A percentile compares a stretch with the other conserved stretches of the same genome.
phyloP scores from a whole-genome alignment of 306 rosid genomes.

The Prunus mongolica region DNA sequence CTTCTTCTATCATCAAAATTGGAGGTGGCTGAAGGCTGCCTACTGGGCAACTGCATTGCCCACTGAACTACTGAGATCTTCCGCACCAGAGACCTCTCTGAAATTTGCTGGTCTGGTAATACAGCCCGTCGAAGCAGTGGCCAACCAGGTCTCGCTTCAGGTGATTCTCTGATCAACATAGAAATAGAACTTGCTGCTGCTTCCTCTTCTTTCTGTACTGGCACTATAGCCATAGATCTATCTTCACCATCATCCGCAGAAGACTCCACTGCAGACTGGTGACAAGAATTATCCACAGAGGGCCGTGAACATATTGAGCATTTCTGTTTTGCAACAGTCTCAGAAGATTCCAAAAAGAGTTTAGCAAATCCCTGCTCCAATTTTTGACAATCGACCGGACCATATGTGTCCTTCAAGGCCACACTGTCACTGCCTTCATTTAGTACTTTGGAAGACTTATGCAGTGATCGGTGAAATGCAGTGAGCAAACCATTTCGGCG shows the following conservation, averaged over 20 bases:
- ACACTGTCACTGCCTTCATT: slow-evolving; percentile 33
- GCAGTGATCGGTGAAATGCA: slow-evolving; percentile 37
- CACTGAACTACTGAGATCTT: slow-evolving; percentile 86
- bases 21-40: slow-evolving; percentile 35
- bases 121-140: slow-evolving; percentile 62
- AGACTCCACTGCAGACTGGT: slow-evolving; percentile 38
- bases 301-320: slow-evolving; percentile 57
- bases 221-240: slow-evolving; percentile 70
- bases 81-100: slow-evolving; percentile 25
- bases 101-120: slow-evolving; percentile 27
- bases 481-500: slow-evolving; percentile 42
- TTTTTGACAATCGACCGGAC: slow-evolving; percentile 15
- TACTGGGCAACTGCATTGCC: slow-evolving; percentile 85
- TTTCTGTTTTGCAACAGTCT: slow-evolving; percentile 23
- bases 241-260: slow-evolving; percentile 27
- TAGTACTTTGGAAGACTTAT: slow-evolving; percentile 41
- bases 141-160: slow-evolving; percentile 84
- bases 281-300: slow-evolving; percentile 26
- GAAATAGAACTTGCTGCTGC: slow-evolving; percentile 25
- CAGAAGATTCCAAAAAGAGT: slow-evolving; percentile 36
- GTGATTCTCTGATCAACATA: slow-evolving; percentile 36
- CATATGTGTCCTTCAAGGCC: slow-evolving; percentile 14
- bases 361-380: slow-evolving; percentile 55
- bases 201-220: slow-evolving; percentile 44
- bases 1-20: slow-evolving; percentile 27